Evolutionary conservation across 2,329 filamentous ascomycete genomes (phyloP).

Genomic region (Sporothrix variecibatus): DNA sequence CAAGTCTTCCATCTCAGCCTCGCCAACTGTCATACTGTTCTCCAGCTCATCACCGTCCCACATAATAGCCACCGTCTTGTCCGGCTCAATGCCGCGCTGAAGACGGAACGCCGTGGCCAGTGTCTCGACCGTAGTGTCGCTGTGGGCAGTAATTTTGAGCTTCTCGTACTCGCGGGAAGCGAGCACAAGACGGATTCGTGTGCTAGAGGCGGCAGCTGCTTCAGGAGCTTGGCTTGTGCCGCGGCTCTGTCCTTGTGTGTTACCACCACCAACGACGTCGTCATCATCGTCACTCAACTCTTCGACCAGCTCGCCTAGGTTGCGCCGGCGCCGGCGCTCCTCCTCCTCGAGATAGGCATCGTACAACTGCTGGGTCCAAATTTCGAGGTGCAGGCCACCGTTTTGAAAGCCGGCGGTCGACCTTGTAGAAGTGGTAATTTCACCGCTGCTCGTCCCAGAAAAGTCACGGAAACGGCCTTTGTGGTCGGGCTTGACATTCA

Average conservation of each 20-base stretch:
- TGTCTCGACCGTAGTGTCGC: conserved; percentile 61
- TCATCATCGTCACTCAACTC: conserved; percentile 37
- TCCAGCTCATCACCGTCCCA: conserved; percentile 77
- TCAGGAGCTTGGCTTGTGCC: conserved; percentile 30
- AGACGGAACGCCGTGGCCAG: conserved; percentile 64
- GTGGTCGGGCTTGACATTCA: conserved; percentile 58
- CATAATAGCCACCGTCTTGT: conserved; percentile 60
- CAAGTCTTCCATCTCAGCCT: conserved; percentile 72
- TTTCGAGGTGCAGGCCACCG: conserved; percentile 70
- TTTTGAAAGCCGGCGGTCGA: conserved; percentile 46
- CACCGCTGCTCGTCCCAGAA: conserved; percentile 36
- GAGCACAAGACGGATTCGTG: conserved; percentile 53
- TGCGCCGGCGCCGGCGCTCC: conserved; percentile 49
- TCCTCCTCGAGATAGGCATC: conserved; percentile 50
- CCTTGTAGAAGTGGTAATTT: conserved; percentile 21
- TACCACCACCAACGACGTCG: not conserved
- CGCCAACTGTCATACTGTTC: conserved; percentile 59
- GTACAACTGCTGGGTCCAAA: conserved; percentile 69
- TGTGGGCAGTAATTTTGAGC: conserved; percentile 53
- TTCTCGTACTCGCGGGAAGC: conserved; percentile 54
- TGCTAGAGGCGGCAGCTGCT: conserved; percentile 25
- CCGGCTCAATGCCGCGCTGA: conserved; percentile 51
- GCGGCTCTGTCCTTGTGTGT: conserved; percentile 26
- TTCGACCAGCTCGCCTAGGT: conserved; percentile 43
- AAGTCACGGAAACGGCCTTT: conserved; percentile 48